A percentile compares a stretch with the other conserved stretches of the same genome.
These are phyloP conservation scores for Flammula alnicola DNA, from an alignment of 1,284 basidiomycete genomes.

Conservation along the genomic window DNA sequence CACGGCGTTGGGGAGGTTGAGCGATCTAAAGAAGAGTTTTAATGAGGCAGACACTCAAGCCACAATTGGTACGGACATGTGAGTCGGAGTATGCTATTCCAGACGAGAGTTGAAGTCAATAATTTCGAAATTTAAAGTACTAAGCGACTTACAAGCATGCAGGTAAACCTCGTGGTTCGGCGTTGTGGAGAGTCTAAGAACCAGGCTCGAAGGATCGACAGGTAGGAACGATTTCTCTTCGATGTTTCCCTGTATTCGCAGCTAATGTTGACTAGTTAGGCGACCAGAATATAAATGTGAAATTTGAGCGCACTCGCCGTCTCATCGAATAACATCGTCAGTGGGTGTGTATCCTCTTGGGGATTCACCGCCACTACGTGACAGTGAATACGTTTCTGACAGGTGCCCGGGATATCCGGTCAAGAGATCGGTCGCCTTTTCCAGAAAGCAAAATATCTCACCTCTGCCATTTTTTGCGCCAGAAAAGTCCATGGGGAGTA, in stretches of 20 bases:
- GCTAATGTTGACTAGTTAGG: slow-evolving; percentile 36
- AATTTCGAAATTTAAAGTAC: not conserved
- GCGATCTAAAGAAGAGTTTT: not conserved
- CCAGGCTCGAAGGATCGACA: slow-evolving; percentile 30
- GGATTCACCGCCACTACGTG: slow-evolving; percentile 61
- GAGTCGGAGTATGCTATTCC: slow-evolving; percentile 15
- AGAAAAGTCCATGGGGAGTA: slow-evolving; percentile 44
- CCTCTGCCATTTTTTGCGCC: slow-evolving; percentile 51
- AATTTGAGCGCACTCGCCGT: slow-evolving; percentile 45
- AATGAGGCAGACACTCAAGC: slow-evolving; percentile 3
- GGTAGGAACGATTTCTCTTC: slow-evolving; percentile 40
- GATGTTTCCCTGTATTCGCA: slow-evolving; percentile 43
- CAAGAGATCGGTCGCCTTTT: too few relatives aligned
- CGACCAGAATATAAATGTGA: slow-evolving; percentile 15
- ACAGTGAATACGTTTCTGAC: slow-evolving; percentile 58
- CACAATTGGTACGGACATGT: slow-evolving; percentile 25
- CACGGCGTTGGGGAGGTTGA: slow-evolving; percentile 11
- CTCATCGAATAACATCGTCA: slow-evolving; percentile 56
- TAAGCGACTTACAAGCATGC: slow-evolving; percentile 11
- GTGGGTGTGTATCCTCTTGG: slow-evolving; percentile 45
- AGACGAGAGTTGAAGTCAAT: slow-evolving; percentile 19
- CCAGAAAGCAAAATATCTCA: slow-evolving; percentile 31
- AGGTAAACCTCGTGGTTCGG: slow-evolving; percentile 19
- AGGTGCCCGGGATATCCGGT: slow-evolving; percentile 10
- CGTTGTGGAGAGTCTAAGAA: slow-evolving; percentile 39